Evolutionary conservation across 345 rosid genomes (phyloP).

Genomic region (Eucalyptus dawsonii): DNA sequence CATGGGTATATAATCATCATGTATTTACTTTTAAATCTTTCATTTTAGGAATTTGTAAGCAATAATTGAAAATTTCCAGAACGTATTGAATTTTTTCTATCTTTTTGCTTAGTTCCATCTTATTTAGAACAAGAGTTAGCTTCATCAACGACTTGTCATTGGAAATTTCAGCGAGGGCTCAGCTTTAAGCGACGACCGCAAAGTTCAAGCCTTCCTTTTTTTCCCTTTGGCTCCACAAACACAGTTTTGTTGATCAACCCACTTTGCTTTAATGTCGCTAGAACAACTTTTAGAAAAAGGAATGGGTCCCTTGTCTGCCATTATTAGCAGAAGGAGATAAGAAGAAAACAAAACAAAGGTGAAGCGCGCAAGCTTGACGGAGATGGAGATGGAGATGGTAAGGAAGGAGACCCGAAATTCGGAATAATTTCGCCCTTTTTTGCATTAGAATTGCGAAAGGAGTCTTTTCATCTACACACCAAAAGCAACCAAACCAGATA

Average conservation of each 20-base stretch:
- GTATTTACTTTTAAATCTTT: background rate
- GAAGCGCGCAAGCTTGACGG: background rate
- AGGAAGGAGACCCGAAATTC: background rate
- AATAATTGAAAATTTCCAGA: background rate
- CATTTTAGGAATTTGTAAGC: background rate
- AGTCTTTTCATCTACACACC: background rate
- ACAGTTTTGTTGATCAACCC: background rate
- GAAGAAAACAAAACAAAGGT: background rate
- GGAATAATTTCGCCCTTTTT: background rate
- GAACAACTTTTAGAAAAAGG: background rate
- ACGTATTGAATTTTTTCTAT: background rate
- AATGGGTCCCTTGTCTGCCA: background rate
- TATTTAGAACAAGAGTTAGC: background rate
- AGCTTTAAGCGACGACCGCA: background rate
- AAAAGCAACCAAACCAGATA: background rate
- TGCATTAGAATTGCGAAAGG: background rate
- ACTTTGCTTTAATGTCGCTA: background rate
- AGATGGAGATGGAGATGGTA: background rate
- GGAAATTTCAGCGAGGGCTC: background rate
- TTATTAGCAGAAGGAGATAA: background rate
- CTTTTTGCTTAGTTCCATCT: background rate
- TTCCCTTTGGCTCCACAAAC: background rate
- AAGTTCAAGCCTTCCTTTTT: background rate
- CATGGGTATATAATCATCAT: background rate
- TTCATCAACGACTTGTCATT: background rate